These are phyloP conservation scores for Pisolithus thermaeus DNA, from an alignment of 1,284 basidiomycete species.

Conservation along the genomic window DNA sequence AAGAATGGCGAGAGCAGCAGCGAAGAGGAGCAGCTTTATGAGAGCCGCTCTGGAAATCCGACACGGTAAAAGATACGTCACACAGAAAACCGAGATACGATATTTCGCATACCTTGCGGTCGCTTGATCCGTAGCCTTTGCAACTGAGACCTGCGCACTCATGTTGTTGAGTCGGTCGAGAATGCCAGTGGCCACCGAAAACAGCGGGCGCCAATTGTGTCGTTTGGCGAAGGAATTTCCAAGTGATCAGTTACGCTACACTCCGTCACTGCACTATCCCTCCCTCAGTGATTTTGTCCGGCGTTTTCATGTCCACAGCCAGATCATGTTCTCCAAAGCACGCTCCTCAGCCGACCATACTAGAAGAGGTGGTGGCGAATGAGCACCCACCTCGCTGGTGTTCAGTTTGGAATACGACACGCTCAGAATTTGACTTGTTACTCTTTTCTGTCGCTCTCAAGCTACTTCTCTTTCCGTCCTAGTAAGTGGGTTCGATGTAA, in stretches of 20 bases:
- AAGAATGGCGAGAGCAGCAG: constrained; percentile 47
- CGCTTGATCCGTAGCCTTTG: constrained; percentile 41
- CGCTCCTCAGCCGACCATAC: constrained; percentile 9
- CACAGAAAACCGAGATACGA: neutral
- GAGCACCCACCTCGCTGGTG: constrained; percentile 4
- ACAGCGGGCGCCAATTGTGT: neutral
- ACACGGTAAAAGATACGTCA: neutral
- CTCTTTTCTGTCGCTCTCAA: constrained; percentile 68
- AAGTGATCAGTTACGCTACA: neutral
- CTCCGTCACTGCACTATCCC: neutral
- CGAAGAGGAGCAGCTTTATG: constrained; percentile 75
- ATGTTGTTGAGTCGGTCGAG: constrained; percentile 26
- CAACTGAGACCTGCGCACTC: constrained; percentile 49
- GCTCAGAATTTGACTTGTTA: constrained; percentile 70
- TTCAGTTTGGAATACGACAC: constrained; percentile 34
- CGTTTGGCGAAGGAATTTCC: neutral
- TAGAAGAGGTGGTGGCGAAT: constrained; percentile 7
- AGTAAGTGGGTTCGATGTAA: constrained; percentile 46
- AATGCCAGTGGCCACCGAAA: neutral
- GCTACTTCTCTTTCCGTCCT: constrained; percentile 75
- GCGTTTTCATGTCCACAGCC: constrained; percentile 14
- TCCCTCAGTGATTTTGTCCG: neutral
- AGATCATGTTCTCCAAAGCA: constrained; percentile 18
- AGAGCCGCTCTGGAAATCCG: constrained; percentile 56
- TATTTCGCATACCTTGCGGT: constrained; percentile 37